Evolutionary conservation across 768 basidiomycete genomes (phyloP).

Genomic region (Cantharellus cinnabarinus): DNA sequence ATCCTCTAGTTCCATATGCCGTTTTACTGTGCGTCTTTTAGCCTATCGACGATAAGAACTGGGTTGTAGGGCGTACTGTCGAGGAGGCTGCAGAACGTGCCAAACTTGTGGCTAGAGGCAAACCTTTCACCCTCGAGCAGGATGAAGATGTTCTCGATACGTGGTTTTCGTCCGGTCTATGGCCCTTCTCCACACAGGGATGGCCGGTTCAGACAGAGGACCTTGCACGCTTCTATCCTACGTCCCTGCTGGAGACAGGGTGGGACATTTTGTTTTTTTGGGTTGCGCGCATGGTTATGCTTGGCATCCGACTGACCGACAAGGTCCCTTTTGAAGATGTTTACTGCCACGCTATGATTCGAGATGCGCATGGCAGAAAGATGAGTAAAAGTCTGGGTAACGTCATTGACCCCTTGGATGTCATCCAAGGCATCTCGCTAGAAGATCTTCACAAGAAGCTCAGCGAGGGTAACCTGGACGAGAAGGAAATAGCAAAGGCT

Average conservation of each 20-base stretch:
- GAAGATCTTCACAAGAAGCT: constrained; percentile 72
- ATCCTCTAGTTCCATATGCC: background rate
- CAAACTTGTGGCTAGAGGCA: constrained; percentile 42
- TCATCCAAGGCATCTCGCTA: constrained; percentile 67
- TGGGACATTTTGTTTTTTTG: constrained; percentile 99
- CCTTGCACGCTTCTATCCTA: constrained; percentile 64
- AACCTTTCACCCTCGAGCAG: constrained; percentile 59
- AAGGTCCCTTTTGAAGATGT: constrained; percentile 90
- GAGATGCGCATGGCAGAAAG: constrained; percentile 95
- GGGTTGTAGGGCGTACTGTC: constrained; percentile 72
- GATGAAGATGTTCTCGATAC: constrained; percentile 97
- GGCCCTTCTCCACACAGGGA: constrained; percentile 95
- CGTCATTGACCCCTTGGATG: constrained; percentile 91
- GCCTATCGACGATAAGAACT: constrained; percentile 42
- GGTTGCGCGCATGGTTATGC: constrained; percentile 96
- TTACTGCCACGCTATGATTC: constrained; percentile 94
- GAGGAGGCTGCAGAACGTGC: constrained; percentile 67
- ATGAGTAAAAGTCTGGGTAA: constrained; percentile 98
- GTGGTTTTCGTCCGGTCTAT: constrained; percentile 95
- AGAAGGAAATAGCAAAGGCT: constrained; percentile 80
- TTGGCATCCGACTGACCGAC: constrained; percentile 75
- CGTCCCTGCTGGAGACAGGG: constrained; percentile 84
- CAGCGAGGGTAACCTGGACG: constrained; percentile 78
- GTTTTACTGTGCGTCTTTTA: background rate
- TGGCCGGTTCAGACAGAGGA: constrained; percentile 93